These are phyloP conservation scores for Quercus dentata DNA, from an alignment of 306 rosid genomes.

Conservation along the genomic window DNA sequence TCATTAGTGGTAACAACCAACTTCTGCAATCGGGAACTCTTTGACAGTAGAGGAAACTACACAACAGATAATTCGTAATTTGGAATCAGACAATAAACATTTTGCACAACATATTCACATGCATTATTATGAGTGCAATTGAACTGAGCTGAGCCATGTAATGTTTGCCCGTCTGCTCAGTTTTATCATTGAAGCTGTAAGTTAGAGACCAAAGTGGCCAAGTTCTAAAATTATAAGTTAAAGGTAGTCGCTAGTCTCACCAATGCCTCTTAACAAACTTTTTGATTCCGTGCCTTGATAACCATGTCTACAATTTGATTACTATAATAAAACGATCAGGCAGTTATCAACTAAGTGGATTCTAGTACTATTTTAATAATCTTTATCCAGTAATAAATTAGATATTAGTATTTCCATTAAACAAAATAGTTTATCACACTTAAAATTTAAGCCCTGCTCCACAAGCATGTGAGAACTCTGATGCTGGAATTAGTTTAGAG, in stretches of 20 bases:
- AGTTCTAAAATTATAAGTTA: neutral
- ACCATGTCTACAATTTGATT: neutral
- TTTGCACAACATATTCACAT: neutral
- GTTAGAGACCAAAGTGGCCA: neutral
- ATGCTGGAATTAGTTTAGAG: neutral
- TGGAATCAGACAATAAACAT: constrained; percentile 20
- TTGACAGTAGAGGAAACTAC: constrained; percentile 96
- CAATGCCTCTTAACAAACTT: neutral
- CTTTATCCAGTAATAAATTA: too few relatives aligned
- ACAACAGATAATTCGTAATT: constrained; percentile 22
- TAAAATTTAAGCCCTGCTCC: neutral
- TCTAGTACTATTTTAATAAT: neutral
- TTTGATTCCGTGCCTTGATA: neutral
- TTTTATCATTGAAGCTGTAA: neutral
- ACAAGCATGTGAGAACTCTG: neutral
- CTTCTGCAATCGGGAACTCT: constrained; percentile 79
- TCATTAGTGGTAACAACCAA: constrained; percentile 57
- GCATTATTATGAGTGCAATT: constrained; percentile 19
- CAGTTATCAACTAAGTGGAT: neutral
- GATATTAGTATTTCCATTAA: too few relatives aligned
- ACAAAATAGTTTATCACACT: neutral
- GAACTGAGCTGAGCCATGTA: constrained; percentile 2
- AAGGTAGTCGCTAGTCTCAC: neutral
- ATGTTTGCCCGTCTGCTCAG: neutral
- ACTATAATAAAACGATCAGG: neutral